phyloP scores from a whole-genome alignment of 75 land plant species.

The Isoetes taiwanensis region DNA sequence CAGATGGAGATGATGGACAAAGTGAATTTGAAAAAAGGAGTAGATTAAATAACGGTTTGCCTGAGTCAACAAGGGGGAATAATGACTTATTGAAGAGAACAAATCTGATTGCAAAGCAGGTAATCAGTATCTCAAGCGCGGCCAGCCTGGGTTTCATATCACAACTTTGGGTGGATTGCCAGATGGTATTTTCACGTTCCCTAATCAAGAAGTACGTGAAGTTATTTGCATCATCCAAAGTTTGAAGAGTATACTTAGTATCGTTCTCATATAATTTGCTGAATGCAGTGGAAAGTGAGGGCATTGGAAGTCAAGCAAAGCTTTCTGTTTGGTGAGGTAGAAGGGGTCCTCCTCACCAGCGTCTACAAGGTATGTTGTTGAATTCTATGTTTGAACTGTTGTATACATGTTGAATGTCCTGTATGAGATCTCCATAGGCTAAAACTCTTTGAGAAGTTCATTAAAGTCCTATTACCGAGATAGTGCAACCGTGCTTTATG shows the following conservation, averaged over 20 bases:
- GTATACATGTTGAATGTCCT: background rate
- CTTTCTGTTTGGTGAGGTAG: conserved; percentile 56
- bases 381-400: background rate
- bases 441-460: background rate
- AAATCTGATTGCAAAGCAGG: conserved; percentile 65
- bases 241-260: background rate
- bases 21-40: too few relatives aligned
- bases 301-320: conserved; percentile 57
- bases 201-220: background rate
- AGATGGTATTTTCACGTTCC: conserved; percentile 18
- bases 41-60: too few relatives aligned
- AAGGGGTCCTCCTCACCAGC: conserved; percentile 43
- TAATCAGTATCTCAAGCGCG: conserved; percentile 54
- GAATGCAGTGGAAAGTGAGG: conserved; percentile 38
- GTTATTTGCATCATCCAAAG: background rate
- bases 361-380: conserved; percentile 26
- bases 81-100: conserved; percentile 54
- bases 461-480: too few relatives aligned
- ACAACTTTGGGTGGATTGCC: conserved; percentile 59
- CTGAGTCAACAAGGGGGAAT: too few relatives aligned
- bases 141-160: conserved; percentile 54
- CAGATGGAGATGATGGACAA: too few relatives aligned
- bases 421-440: background rate
- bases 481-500: too few relatives aligned
- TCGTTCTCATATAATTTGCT: background rate